Evolutionary conservation across 495 filamentous ascomycete species (phyloP).

Genomic region (Amorphotheca resinae): DNA sequence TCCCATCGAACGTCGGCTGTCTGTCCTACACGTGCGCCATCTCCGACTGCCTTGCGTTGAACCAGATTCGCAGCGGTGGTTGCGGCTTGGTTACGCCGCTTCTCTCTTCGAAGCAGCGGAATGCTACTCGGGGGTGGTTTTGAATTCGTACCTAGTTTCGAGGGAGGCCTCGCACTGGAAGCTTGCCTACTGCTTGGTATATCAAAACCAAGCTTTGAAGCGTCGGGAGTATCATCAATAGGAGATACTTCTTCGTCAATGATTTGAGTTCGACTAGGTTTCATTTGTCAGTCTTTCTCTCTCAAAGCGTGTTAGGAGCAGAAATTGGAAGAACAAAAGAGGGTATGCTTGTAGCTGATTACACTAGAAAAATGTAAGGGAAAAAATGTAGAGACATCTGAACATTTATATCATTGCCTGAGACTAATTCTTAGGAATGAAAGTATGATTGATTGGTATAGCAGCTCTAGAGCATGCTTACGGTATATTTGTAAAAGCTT

Average conservation of each 20-base stretch:
- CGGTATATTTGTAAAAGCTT: conserved; percentile 6
- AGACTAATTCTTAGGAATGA: not conserved
- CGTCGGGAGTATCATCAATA: conserved; percentile 35
- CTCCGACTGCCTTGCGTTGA: conserved; percentile 8
- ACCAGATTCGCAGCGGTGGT: conserved; percentile 9
- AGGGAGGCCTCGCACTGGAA: not conserved
- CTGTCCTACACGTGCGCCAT: conserved; percentile 1
- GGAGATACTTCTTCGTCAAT: conserved; percentile 35
- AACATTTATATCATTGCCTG: too few species aligned
- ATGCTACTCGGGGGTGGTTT: conserved; percentile 29
- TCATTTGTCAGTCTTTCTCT: conserved; percentile 5
- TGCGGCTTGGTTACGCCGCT: conserved; percentile 16
- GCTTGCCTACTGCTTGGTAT: conserved; percentile 14
- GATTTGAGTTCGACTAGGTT: conserved; percentile 7
- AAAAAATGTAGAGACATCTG: not conserved
- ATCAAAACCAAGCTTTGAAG: conserved; percentile 21
- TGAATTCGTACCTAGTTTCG: not conserved
- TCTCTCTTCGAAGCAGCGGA: conserved; percentile 36
- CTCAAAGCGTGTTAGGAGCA: not conserved
- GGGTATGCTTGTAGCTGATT: conserved; percentile 4
- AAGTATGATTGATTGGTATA: conserved; percentile 1
- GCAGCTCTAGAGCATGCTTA: conserved; percentile 6
- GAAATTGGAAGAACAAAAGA: conserved; percentile 9
- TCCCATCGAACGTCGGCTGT: conserved; percentile 27
- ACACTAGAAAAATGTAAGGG: not conserved